These are phyloP conservation scores for Cyclotella baltica DNA, from an alignment of 108 stramenopile genomes.

Conservation along the genomic window DNA sequence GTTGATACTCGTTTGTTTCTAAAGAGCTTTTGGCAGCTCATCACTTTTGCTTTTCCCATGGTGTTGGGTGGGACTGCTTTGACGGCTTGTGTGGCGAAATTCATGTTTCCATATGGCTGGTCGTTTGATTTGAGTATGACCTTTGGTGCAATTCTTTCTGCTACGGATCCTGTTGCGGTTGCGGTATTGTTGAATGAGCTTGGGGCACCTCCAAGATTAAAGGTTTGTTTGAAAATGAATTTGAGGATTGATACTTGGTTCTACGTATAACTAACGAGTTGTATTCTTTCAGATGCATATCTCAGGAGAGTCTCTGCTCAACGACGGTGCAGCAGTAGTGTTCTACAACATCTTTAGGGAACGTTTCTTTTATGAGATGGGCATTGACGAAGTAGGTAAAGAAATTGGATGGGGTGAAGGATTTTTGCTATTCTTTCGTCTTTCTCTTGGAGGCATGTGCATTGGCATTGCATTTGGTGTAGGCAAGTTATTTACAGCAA, in stretches of 20 bases:
- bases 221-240: conserved; percentile 15
- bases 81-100: conserved; percentile 66
- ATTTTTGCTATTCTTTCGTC: conserved; percentile 73
- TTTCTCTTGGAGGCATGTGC: conserved; percentile 78
- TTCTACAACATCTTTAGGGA: conserved; percentile 84
- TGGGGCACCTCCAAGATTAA: conserved; percentile 78
- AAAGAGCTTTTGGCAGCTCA: conserved; percentile 58
- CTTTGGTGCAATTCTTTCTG: conserved; percentile 86
- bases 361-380: conserved; percentile 60
- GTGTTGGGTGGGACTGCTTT: conserved; percentile 74
- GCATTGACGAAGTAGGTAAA: conserved; percentile 56
- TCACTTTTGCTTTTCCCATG: conserved; percentile 91
- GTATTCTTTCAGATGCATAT: conserved; percentile 80
- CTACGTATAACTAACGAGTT: too few relatives aligned
- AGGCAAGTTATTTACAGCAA: too few relatives aligned
- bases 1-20: conserved; percentile 78
- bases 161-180: conserved; percentile 96
- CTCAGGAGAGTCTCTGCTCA: conserved; percentile 78
- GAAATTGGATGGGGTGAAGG: conserved; percentile 43
- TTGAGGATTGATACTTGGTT: not conserved
- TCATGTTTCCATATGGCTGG: conserved; percentile 79
- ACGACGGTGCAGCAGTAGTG: conserved; percentile 94
- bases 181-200: conserved; percentile 77
- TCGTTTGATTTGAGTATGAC: conserved; percentile 69
- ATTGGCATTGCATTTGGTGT: conserved; percentile 77